Conservation (phyloP, 2,329 filamentous ascomycete genomes). For the Arthrobotrys sphaeroides region DNA sequence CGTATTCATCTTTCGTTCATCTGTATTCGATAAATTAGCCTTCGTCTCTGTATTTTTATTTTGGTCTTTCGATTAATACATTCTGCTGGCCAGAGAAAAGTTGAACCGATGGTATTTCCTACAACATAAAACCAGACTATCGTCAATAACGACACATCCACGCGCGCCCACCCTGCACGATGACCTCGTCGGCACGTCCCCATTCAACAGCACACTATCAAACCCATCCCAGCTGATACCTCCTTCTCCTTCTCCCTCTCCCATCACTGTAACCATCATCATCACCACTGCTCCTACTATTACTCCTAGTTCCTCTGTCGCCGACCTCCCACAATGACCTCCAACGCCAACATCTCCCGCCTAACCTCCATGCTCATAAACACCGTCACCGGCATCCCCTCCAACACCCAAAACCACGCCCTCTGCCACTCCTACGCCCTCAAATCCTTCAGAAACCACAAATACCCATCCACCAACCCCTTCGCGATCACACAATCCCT, state of each 20-base stretch:
- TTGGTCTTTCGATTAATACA: neutral
- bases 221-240: slow-evolving; percentile 7
- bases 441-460: slow-evolving; percentile 34
- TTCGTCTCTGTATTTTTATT: neutral
- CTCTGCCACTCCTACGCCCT: slow-evolving; percentile 27
- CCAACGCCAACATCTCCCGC: slow-evolving; percentile 12
- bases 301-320: neutral
- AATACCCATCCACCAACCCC: slow-evolving; percentile 9
- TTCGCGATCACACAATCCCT: slow-evolving; percentile 32
- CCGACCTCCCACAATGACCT: neutral
- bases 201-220: slow-evolving; percentile 1
- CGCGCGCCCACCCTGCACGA: neutral
- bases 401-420: slow-evolving; percentile 12
- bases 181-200: neutral
- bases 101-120: no score
- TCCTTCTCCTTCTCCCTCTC: neutral
- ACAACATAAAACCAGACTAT: neutral
- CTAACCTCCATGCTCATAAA: slow-evolving; percentile 26
- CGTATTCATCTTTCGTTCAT: neutral
- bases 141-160: neutral
- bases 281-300: neutral
- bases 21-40: no score
- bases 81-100: neutral
- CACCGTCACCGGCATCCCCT: slow-evolving; percentile 12
- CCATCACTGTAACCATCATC: neutral